phyloP scores from a whole-genome alignment of 192 early-diverging fungal genomes.

The Gryganskiella cystojenkinii region DNA sequence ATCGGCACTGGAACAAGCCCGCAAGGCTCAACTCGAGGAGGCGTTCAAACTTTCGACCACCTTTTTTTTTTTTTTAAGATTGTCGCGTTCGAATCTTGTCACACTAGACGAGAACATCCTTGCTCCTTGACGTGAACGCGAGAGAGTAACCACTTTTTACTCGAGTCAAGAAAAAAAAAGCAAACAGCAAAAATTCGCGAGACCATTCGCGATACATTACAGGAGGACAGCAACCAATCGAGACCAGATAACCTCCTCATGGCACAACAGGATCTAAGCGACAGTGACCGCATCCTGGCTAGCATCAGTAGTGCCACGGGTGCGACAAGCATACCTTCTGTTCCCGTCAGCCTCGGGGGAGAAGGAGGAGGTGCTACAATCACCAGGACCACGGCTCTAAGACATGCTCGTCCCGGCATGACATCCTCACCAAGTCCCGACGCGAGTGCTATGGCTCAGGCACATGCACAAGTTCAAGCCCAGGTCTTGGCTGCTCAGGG shows the following conservation, averaged over 20 bases:
- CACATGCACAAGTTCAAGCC: constrained; percentile 13
- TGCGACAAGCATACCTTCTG: constrained; percentile 15
- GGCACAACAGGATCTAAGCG: constrained; percentile 35
- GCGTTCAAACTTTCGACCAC: too few species aligned
- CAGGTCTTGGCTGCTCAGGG: neutral
- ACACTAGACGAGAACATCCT: too few species aligned
- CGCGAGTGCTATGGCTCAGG: constrained; percentile 9
- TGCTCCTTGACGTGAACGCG: too few species aligned
- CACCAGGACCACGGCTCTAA: neutral
- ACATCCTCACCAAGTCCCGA: constrained; percentile 39
- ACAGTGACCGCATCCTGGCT: constrained; percentile 33
- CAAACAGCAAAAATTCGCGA: too few species aligned
- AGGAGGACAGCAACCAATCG: too few species aligned
- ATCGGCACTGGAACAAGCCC: too few species aligned
- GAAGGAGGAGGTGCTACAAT: neutral
- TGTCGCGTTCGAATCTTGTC: too few species aligned
- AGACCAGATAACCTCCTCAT: neutral
- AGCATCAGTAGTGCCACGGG: constrained; percentile 33
- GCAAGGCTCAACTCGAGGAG: too few species aligned
- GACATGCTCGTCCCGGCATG: constrained; percentile 27
- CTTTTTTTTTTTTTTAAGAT: too few species aligned
- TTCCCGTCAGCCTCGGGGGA: neutral
- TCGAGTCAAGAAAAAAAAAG: too few species aligned
- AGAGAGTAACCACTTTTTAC: too few species aligned
- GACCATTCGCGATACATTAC: too few species aligned